Evolutionary conservation across 495 filamentous ascomycete genomes (phyloP).

Genomic region (Xylaria longipes): DNA sequence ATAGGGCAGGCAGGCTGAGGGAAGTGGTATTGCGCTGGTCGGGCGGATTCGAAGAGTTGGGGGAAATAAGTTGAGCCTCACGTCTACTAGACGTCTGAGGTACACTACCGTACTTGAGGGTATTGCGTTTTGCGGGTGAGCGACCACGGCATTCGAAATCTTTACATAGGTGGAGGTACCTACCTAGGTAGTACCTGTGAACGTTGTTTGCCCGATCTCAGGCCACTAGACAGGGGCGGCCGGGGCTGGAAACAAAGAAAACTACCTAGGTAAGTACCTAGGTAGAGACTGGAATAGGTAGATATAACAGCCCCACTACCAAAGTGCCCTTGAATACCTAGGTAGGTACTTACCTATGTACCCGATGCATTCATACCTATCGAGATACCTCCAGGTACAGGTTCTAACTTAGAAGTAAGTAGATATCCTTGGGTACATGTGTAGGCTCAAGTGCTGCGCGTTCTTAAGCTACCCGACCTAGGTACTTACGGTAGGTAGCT

Average conservation of each 20-base stretch:
- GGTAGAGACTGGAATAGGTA: background rate
- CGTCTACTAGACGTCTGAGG: background rate
- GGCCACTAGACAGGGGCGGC: background rate
- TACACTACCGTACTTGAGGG: slow-evolving; percentile 3
- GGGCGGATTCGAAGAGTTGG: slow-evolving; percentile 11
- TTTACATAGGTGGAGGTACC: background rate
- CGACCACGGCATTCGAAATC: slow-evolving; percentile 6
- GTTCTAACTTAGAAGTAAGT: no score
- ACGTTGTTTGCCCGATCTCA: background rate
- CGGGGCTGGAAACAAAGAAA: background rate
- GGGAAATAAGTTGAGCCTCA: slow-evolving; percentile 25
- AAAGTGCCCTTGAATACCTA: background rate
- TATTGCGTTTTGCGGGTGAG: background rate
- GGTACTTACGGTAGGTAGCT: background rate
- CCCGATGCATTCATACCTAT: no score
- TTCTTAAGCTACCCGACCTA: no score
- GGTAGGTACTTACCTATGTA: background rate
- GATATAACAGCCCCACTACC: background rate
- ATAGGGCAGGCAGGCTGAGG: background rate
- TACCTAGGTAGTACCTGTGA: background rate
- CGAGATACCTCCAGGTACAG: no score
- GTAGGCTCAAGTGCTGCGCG: no score
- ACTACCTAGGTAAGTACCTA: background rate
- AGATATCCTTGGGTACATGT: no score
- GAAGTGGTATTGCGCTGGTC: slow-evolving; percentile 12